Conservation (phyloP, 345 rosid species). For the Eucalyptus regnans region DNA sequence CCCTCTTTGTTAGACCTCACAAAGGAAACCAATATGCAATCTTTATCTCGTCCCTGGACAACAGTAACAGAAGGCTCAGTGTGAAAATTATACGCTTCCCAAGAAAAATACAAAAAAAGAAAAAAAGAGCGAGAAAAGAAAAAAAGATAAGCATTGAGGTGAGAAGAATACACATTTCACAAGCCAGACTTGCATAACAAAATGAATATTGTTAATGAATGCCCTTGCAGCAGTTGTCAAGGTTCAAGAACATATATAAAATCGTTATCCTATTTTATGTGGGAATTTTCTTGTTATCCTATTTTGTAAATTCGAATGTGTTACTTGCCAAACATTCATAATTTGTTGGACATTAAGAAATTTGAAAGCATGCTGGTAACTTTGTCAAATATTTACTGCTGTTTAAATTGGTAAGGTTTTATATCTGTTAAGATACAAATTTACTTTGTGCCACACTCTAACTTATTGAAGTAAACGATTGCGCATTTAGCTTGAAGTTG, state of each 20-base stretch:
- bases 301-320: not conserved
- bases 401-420: not conserved
- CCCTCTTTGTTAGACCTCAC: constrained; percentile 70
- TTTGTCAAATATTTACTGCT: not conserved
- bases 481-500: not conserved
- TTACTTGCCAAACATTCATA: not conserved
- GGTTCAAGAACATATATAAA: not conserved
- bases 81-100: not conserved
- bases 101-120: not conserved
- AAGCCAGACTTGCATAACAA: not conserved
- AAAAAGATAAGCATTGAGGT: not conserved
- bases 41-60: constrained; percentile 88
- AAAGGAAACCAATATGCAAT: constrained; percentile 81
- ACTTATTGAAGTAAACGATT: not conserved
- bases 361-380: not conserved
- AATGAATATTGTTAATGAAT: not conserved
- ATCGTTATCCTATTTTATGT: not conserved
- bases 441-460: not conserved
- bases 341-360: not conserved
- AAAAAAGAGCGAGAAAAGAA: not conserved
- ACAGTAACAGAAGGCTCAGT: not conserved
- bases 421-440: not conserved
- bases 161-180: not conserved
- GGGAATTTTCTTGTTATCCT: not conserved
- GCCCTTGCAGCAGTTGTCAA: not conserved